Evolutionary conservation across 2,329 filamentous ascomycete species (phyloP), one percentile per base, ranked within the genome.

Genomic region (Didymella arachidicola): DNA sequence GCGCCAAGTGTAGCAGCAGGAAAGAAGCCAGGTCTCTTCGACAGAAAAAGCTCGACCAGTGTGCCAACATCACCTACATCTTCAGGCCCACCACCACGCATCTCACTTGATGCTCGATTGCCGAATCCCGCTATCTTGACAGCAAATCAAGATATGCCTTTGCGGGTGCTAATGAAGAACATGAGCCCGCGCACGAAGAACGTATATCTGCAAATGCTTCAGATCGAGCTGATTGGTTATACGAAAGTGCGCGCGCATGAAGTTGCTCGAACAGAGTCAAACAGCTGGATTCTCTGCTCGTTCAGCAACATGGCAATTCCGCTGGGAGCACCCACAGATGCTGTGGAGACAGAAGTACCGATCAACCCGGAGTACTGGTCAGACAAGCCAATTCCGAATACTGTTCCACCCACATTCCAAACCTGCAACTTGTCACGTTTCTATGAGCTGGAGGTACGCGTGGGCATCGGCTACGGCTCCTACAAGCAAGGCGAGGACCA

Each of bases 101-200:
- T 95, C 12, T 89, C 88, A 4, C 83, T 97, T 42, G 93, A 97
- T 69, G 92, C 91, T 4, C 86, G 94, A 32, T 80, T 99, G 30
- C 95, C 95, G 0, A 91, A 93, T 71, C 95, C 95, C 4, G 84
- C 92, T 3, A 90, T 97, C 43, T 80, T 98, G 48, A 97, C 93
- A 0, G 96, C 93, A 79, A 96, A 96, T 74, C 86, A 93, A 65
- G 88, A 92, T 5, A 70, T 98, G 7, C 94, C 94, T 0, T 81
- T 98, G 3, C 86, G 92, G 1, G 79, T 99, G 8, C 80, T 97
- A 14, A 83, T 93, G 38, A 92, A 89, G 69, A 96, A 92, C 73
- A 79, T 93, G 22, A 89, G 85, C 53, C 82, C 89, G 18, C 87
- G 86, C 47, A 81, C 82, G 0, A 91, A 92, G 55, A 84, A 86